Evolutionary conservation across 2,329 filamentous ascomycete genomes (phyloP).

Genomic region (Westerdykella ornata): DNA sequence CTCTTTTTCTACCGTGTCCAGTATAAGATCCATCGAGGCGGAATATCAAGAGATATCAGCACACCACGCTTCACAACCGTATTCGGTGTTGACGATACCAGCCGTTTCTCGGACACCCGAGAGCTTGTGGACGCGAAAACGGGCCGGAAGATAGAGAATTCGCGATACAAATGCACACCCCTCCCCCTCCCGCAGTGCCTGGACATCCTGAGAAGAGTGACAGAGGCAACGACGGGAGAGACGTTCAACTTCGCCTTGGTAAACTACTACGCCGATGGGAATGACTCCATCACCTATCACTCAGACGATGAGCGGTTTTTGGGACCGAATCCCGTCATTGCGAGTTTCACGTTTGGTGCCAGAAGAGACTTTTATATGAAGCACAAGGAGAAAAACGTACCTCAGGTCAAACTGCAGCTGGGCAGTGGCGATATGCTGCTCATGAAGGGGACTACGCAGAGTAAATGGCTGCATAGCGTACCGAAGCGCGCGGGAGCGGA

Average conservation of each 20-base stretch:
- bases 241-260: slow-evolving; percentile 73
- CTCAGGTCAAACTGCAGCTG: slow-evolving; percentile 49
- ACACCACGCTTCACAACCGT: slow-evolving; percentile 57
- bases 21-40: slow-evolving; percentile 63
- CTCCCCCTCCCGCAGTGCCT: slow-evolving; percentile 67
- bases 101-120: slow-evolving; percentile 45
- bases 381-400: slow-evolving; percentile 56
- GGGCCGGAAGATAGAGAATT: slow-evolving; percentile 34
- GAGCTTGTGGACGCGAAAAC: slow-evolving; percentile 40
- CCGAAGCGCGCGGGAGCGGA: slow-evolving; percentile 63
- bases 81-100: slow-evolving; percentile 58
- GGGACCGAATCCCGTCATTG: slow-evolving; percentile 62
- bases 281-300: slow-evolving; percentile 73
- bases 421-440: slow-evolving; percentile 70
- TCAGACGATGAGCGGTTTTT: slow-evolving; percentile 76
- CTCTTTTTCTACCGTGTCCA: slow-evolving; percentile 70
- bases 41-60: slow-evolving; percentile 56
- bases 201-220: slow-evolving; percentile 54
- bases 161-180: slow-evolving; percentile 56
- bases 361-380: slow-evolving; percentile 71
- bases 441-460: slow-evolving; percentile 70
- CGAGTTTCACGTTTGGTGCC: slow-evolving; percentile 66
- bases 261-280: slow-evolving; percentile 73
- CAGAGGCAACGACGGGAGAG: slow-evolving; percentile 60
- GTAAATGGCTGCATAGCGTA: slow-evolving; percentile 67